Percentiles rank a stretch among this genome's conserved stretches.
Evolutionary conservation across 345 rosid genomes (phyloP).

Genomic region (Crucihimalaya himalaica): DNA sequence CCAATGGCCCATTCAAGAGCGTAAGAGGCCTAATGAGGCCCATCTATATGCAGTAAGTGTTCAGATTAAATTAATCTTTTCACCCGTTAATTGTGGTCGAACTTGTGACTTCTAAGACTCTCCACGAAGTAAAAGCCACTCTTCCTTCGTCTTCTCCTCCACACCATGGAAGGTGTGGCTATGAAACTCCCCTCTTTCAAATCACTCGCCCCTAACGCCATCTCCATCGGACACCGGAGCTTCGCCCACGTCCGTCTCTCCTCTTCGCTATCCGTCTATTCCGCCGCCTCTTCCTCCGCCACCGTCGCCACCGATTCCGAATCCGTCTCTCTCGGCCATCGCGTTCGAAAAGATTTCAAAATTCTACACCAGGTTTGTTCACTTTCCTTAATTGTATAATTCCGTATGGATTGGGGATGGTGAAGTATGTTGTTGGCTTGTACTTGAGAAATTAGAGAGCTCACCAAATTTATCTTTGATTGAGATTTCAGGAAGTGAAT

Average conservation of each 20-base stretch:
- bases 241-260: conserved; percentile 24
- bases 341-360: conserved; percentile 76
- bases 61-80: background rate
- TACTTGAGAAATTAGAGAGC: background rate
- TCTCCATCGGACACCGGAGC: conserved; percentile 32
- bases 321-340: conserved; percentile 72
- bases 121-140: background rate
- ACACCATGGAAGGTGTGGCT: conserved; percentile 59
- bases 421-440: no score
- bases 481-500: conserved; percentile 62
- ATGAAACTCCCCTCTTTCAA: conserved; percentile 57
- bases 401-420: background rate
- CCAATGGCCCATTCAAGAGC: background rate
- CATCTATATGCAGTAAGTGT: background rate
- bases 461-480: background rate
- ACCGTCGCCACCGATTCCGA: conserved; percentile 38
- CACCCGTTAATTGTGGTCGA: background rate
- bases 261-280: conserved; percentile 37
- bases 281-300: conserved; percentile 41
- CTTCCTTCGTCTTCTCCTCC: conserved; percentile 11
- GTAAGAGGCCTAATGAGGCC: background rate
- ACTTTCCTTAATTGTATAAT: background rate
- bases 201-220: conserved; percentile 40
- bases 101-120: background rate
- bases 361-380: conserved; percentile 73